phyloP scores from a whole-genome alignment of 495 filamentous ascomycete genomes.

The Penicillium maclennaniae region DNA sequence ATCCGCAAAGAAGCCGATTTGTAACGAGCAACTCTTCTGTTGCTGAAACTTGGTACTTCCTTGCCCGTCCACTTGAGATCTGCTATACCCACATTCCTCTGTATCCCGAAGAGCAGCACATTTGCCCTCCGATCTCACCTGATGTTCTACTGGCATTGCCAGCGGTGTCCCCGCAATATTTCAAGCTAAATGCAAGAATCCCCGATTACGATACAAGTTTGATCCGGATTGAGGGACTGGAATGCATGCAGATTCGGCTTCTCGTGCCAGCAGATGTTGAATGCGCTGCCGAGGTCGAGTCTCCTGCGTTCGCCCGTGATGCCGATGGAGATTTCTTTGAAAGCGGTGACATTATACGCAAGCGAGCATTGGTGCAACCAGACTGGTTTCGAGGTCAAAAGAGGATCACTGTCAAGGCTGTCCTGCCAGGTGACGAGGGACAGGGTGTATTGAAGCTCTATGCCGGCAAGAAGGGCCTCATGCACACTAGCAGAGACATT shows the following conservation, averaged over 20 bases:
- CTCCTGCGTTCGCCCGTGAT: constrained; percentile 72
- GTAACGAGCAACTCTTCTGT: constrained; percentile 63
- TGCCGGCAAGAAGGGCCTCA: constrained; percentile 86
- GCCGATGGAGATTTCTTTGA: constrained; percentile 90
- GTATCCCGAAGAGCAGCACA: constrained; percentile 80
- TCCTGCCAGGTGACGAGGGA: constrained; percentile 86
- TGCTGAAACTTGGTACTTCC: constrained; percentile 89
- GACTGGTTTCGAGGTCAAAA: constrained; percentile 87
- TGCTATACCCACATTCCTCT: constrained; percentile 95
- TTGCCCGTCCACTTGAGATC: constrained; percentile 76
- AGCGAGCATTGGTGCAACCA: constrained; percentile 82
- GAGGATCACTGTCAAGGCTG: constrained; percentile 85
- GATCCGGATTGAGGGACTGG: constrained; percentile 80
- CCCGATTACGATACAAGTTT: constrained; percentile 89
- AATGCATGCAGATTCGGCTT: constrained; percentile 86
- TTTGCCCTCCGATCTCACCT: constrained; percentile 80
- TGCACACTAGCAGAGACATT: constrained; percentile 93
- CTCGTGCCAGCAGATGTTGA: constrained; percentile 85
- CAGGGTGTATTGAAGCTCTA: constrained; percentile 89
- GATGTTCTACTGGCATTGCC: constrained; percentile 83
- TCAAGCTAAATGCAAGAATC: constrained; percentile 73
- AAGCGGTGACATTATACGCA: constrained; percentile 80
- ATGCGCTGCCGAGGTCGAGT: constrained; percentile 89
- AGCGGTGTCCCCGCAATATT: constrained; percentile 79
- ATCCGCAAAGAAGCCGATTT: constrained; percentile 72